These are phyloP conservation scores for Neonectria coccinea DNA, from an alignment of 2,329 filamentous ascomycete species.

Conservation along the genomic window DNA sequence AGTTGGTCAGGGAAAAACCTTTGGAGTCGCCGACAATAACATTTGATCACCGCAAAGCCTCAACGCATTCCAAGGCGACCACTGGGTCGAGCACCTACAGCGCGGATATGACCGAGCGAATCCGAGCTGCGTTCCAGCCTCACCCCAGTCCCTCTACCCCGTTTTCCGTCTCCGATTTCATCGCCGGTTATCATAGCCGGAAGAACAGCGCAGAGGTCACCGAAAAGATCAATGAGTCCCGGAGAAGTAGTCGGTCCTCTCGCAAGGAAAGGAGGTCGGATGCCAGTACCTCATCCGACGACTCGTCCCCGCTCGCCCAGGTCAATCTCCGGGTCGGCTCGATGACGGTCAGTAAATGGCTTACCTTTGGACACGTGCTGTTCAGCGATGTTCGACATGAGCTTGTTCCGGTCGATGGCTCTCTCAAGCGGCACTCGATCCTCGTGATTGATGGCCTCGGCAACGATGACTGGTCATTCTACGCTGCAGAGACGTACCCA, in stretches of 20 bases:
- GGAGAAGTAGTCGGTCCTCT: conserved; percentile 48
- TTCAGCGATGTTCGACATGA: conserved; percentile 84
- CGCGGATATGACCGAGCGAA: conserved; percentile 65
- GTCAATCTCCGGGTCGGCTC: conserved; percentile 84
- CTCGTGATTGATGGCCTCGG: conserved; percentile 86
- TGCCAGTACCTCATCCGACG: conserved; percentile 62
- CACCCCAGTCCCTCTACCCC: conserved; percentile 57
- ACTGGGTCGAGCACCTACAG: conserved; percentile 65
- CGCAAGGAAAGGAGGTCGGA: conserved; percentile 55
- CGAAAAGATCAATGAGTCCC: conserved; percentile 48
- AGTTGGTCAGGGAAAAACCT: conserved; percentile 50
- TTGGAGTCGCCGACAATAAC: conserved; percentile 63
- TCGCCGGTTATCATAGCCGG: conserved; percentile 43
- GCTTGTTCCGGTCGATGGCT: conserved; percentile 59
- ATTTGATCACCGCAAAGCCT: conserved; percentile 48
- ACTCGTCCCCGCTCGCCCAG: conserved; percentile 73
- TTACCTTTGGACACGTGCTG: conserved; percentile 84
- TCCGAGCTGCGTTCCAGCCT: conserved; percentile 61
- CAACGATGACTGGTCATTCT: conserved; percentile 91
- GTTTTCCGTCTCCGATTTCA: conserved; percentile 57
- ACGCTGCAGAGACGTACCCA: conserved; percentile 83
- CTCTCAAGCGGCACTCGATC: conserved; percentile 67
- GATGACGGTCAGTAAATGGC: conserved; percentile 88
- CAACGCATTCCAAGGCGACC: conserved; percentile 49
- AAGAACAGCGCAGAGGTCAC: conserved; percentile 32